Base-by-base conservation (phyloP, 768 basidiomycete species). In the Dioszegia aurantiaca region DNA sequence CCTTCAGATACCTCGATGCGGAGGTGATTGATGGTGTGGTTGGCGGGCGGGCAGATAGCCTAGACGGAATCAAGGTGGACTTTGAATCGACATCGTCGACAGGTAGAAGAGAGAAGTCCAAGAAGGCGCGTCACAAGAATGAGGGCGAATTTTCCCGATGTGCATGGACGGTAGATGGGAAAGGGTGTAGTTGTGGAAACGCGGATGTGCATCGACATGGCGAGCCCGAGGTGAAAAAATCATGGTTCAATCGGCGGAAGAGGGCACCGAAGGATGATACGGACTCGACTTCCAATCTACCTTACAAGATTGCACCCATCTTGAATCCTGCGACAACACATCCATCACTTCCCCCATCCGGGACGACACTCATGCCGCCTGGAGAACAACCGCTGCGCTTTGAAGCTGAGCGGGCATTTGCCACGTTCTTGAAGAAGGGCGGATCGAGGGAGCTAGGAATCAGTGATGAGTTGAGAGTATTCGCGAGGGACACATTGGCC, bases 371-470 rank as follows among this genome's bases (percentile, higher is more conserved):
- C 5, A 36, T 58, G 2, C 54, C 61, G n/a, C 45, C 64, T 9
- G 31, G 45, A 26, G 60, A 64, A 17, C 72, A 74, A 53, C 72
- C 72, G 4, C 65, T 74, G 65, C 45, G 72, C 39, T 55, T 58
- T 27, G 72, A 74, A 30, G 72, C 69, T 1, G 54, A 59, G 37
- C 24, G 69, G 31, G 69, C 72, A 10, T 74, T 74, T 36, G 61
- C 61, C 27, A 74, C 72, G 23, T 74, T 74, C 47, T 43, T 74
- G 36, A 33, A 55, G 26, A 59, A 61, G 31, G 65, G 68, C 3
- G 69, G 67, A 14, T 63, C 55, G 26, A 62, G 69, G 49, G 72
- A 70, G 45, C 55, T 74, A 37, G 63, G 65, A 3, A 61, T 70
- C 17, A 67, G 62, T 23, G 69, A 74, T 53, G 72, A 74, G 39